Percentiles rank a stretch among this genome's conserved stretches.
Conservation (phyloP, 805 yeast species). For the Priceomyces medius region DNA sequence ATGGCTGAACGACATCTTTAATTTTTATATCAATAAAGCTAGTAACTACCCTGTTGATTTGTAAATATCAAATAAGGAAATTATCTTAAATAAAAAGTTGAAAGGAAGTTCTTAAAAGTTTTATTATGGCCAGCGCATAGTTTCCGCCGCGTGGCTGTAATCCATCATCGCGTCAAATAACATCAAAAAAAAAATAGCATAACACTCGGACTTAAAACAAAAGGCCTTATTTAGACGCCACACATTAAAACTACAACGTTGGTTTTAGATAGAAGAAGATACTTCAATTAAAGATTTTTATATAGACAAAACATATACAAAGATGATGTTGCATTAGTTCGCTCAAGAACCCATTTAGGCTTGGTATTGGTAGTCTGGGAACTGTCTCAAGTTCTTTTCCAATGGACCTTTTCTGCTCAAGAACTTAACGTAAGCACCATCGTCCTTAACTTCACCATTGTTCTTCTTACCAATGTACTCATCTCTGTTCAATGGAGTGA, state of each 20-base stretch:
- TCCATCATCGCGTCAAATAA: not conserved
- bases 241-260: not conserved
- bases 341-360: no score
- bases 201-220: no score
- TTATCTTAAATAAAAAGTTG: not conserved
- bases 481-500: conserved; percentile 98
- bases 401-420: conserved; percentile 94
- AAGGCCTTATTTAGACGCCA: no score
- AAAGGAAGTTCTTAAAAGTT: not conserved
- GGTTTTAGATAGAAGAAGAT: not conserved
- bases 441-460: conserved; percentile 98
- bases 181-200: not conserved
- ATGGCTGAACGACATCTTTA: conserved; percentile 52
- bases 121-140: not conserved
- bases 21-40: not conserved
- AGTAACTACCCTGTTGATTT: not conserved
- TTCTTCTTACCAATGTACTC: conserved; percentile 93
- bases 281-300: not conserved
- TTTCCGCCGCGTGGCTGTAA: not conserved
- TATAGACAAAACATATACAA: conserved; percentile 7
- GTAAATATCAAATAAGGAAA: not conserved
- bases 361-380: conserved; percentile 81
- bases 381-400: conserved; percentile 84
- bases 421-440: conserved; percentile 99
- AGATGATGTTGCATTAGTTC: conserved; percentile 1